Evolutionary conservation across 1,139 yeast genomes (phyloP).

Genomic region (Saccharomyces hybrid): DNA sequence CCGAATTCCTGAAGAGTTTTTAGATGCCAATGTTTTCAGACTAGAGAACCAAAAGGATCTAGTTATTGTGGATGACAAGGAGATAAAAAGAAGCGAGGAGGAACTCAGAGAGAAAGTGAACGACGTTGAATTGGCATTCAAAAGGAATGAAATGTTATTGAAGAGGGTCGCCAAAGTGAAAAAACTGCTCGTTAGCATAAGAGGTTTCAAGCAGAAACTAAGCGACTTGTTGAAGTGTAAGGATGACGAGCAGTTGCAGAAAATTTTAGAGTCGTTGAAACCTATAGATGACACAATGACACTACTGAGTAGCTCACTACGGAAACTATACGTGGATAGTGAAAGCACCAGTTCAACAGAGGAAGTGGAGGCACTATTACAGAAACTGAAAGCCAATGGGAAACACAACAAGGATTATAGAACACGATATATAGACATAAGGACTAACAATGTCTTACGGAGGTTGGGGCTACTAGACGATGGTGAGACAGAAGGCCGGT

Average conservation of each 20-base stretch:
- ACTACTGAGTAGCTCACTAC: slow-evolving; percentile 21
- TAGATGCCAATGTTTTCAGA: slow-evolving; percentile 59
- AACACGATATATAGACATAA: not conserved
- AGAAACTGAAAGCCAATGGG: not conserved
- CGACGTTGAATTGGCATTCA: slow-evolving; percentile 3
- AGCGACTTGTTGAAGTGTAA: slow-evolving; percentile 5
- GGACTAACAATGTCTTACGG: slow-evolving; percentile 6
- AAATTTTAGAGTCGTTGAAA: slow-evolving; percentile 15
- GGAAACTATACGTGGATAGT: slow-evolving; percentile 22
- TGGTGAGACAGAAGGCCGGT: not conserved
- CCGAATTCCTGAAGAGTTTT: slow-evolving; percentile 60
- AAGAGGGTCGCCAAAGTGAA: slow-evolving; percentile 16
- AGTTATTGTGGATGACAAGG: slow-evolving; percentile 14
- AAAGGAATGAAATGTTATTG: slow-evolving; percentile 6
- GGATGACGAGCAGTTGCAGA: slow-evolving; percentile 6
- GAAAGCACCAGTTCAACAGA: slow-evolving; percentile 25
- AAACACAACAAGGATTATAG: not conserved
- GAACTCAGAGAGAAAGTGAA: slow-evolving; percentile 1
- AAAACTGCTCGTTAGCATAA: slow-evolving; percentile 6
- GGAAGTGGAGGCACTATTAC: slow-evolving; percentile 11
- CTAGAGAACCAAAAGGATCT: slow-evolving; percentile 63
- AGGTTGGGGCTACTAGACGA: not conserved
- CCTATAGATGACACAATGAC: slow-evolving; percentile 28
- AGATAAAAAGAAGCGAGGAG: not conserved
- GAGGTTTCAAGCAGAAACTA: slow-evolving; percentile 10